phyloP scores from a whole-genome alignment of 768 basidiomycete species.

The Boletus patriciae region DNA sequence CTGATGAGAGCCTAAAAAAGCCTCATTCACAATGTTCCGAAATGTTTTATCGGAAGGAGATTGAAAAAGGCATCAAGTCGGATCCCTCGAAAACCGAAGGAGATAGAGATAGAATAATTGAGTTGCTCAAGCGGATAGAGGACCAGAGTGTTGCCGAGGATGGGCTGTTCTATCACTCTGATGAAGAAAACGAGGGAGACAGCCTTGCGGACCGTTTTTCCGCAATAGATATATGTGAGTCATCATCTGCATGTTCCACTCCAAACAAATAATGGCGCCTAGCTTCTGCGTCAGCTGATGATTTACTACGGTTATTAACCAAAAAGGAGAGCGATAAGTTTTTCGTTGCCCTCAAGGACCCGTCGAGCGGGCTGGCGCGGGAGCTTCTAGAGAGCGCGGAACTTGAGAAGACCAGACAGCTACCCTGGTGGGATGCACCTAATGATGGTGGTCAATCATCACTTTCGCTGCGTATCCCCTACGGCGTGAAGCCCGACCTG shows the following conservation, averaged over 20 bases:
- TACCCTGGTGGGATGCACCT: conserved; percentile 74
- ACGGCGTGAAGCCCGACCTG: conserved; percentile 43
- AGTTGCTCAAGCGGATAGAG: conserved; percentile 70
- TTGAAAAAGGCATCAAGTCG: conserved; percentile 60
- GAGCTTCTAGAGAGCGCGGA: conserved; percentile 60
- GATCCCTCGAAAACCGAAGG: conserved; percentile 53
- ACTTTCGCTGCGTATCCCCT: conserved; percentile 11
- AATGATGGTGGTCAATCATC: conserved; percentile 2
- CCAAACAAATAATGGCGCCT: background rate
- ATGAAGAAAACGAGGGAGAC: conserved; percentile 41
- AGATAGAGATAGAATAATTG: conserved; percentile 67
- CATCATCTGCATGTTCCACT: background rate
- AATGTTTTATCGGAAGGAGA: conserved; percentile 73
- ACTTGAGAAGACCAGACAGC: conserved; percentile 45
- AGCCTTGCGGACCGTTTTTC: conserved; percentile 54
- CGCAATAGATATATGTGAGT: conserved; percentile 62
- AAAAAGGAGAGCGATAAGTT: conserved; percentile 63
- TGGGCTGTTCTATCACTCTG: conserved; percentile 30
- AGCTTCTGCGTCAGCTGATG: conserved; percentile 59
- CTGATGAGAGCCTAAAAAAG: conserved; percentile 28
- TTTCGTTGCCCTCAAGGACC: conserved; percentile 55
- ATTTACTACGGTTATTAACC: conserved; percentile 61
- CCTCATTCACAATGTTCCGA: conserved; percentile 77
- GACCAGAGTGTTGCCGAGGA: conserved; percentile 48
- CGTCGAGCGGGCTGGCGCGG: conserved; percentile 58